A percentile compares a stretch with the other conserved stretches of the same genome.
Conservation (phyloP, 371 early-diverging fungal species). For the Catenaria anguillulae region DNA sequence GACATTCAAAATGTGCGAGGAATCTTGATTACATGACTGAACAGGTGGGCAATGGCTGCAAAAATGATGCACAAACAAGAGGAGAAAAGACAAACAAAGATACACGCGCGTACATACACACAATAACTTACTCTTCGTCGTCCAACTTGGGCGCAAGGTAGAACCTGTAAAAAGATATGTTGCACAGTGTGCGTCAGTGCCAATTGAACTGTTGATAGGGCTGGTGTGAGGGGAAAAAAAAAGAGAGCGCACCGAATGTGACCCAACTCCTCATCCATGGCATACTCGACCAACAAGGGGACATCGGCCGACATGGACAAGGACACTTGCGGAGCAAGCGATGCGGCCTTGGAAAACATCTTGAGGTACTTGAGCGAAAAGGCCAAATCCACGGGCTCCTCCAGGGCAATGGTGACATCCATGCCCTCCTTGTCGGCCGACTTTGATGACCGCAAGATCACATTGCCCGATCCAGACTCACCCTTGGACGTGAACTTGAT, state of each 20-base stretch:
- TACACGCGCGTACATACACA: no score
- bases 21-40: no score
- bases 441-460: conserved; percentile 72
- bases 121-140: conserved; percentile 18
- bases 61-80: no score
- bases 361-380: conserved; percentile 87
- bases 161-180: conserved; percentile 21
- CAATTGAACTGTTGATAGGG: no score
- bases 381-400: conserved; percentile 61
- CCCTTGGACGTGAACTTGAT: conserved; percentile 79
- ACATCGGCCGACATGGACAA: conserved; percentile 70
- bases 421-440: conserved; percentile 40
- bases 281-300: conserved; percentile 88
- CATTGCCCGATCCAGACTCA: conserved; percentile 74
- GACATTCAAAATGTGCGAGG: no score
- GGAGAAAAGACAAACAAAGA: no score
- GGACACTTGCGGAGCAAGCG: conserved; percentile 58
- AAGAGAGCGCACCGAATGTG: conserved; percentile 60
- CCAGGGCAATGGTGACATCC: conserved; percentile 56
- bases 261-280: conserved; percentile 65
- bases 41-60: no score
- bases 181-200: background rate
- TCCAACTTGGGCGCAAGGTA: conserved; percentile 64
- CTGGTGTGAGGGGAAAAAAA: background rate
- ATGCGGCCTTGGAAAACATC: conserved; percentile 91